phyloP scores from a whole-genome alignment of 352 stramenopile genomes.

The Pythium brachiatum region DNA sequence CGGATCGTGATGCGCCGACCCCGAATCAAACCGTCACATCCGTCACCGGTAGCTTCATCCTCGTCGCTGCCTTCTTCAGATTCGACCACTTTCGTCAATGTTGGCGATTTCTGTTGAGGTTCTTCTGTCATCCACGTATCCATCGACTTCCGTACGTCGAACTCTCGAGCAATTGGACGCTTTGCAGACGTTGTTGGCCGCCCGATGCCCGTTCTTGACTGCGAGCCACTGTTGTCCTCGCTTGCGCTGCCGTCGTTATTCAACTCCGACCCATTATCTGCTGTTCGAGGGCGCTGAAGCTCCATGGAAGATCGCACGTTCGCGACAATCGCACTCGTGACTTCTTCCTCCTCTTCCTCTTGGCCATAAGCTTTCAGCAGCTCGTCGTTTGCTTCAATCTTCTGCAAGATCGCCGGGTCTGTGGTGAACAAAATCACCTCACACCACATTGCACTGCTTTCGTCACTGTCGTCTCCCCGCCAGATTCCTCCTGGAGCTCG shows the following conservation, averaged over 20 bases:
- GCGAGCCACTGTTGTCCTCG: not conserved
- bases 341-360: constrained; percentile 51
- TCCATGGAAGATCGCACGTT: constrained; percentile 45
- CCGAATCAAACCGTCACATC: constrained; percentile 28
- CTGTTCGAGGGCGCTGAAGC: constrained; percentile 48
- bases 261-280: constrained; percentile 30
- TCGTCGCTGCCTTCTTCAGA: constrained; percentile 14
- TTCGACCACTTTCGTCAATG: constrained; percentile 36
- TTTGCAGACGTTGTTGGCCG: constrained; percentile 52
- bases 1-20: constrained; percentile 55
- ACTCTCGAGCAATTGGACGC: not conserved
- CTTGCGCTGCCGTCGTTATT: not conserved
- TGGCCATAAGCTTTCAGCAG: constrained; percentile 17
- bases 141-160: constrained; percentile 35
- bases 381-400: constrained; percentile 68
- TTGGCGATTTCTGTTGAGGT: constrained; percentile 44
- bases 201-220: constrained; percentile 8
- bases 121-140: constrained; percentile 48
- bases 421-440: constrained; percentile 89
- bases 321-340: constrained; percentile 31
- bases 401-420: constrained; percentile 51
- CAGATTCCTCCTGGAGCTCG: constrained; percentile 66
- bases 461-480: constrained; percentile 42
- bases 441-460: constrained; percentile 34
- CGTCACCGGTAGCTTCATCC: constrained; percentile 11